Percentiles rank a stretch among this genome's conserved stretches.
Conservation (phyloP, 1,284 basidiomycete species). For the Sparassis latifolia region DNA sequence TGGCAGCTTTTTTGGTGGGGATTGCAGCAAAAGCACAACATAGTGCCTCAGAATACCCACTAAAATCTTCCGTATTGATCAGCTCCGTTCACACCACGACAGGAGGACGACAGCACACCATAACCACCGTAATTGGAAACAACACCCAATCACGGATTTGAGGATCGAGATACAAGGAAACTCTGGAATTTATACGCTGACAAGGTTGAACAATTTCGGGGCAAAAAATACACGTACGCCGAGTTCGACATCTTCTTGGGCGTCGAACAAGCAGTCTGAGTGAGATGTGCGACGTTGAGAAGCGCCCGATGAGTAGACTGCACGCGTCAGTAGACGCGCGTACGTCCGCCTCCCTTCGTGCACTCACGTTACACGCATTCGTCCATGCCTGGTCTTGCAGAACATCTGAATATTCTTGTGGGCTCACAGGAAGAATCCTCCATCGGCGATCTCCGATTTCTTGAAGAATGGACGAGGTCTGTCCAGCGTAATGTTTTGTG, state of each 20-base stretch:
- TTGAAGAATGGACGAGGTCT: constrained; percentile 33
- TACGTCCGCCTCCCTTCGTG: neutral
- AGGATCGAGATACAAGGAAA: constrained; percentile 84
- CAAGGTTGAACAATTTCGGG: neutral
- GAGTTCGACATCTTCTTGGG: constrained; percentile 21
- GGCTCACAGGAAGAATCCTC: constrained; percentile 21
- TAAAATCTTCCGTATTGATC: constrained; percentile 56
- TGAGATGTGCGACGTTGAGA: neutral
- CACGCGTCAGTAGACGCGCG: neutral
- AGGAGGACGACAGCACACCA: constrained; percentile 50
- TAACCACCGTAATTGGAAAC: constrained; percentile 96
- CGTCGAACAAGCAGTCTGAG: neutral
- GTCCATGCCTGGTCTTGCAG: constrained; percentile 4
- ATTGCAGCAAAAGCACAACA: constrained; percentile 82
- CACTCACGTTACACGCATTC: neutral
- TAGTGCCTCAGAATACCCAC: constrained; percentile 95
- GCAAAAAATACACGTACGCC: constrained; percentile 16
- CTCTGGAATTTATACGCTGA: constrained; percentile 31
- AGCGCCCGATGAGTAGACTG: neutral
- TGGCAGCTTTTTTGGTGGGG: constrained; percentile 77
- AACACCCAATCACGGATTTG: constrained; percentile 94
- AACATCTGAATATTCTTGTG: constrained; percentile 27
- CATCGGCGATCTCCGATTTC: constrained; percentile 23
- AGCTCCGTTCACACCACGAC: neutral
- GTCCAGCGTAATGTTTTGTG: constrained; percentile 2